Evolutionary conservation across 805 yeast species (phyloP), one percentile per base, ranked within the genome.

Genomic region (Pichia rugopelliculosa): DNA sequence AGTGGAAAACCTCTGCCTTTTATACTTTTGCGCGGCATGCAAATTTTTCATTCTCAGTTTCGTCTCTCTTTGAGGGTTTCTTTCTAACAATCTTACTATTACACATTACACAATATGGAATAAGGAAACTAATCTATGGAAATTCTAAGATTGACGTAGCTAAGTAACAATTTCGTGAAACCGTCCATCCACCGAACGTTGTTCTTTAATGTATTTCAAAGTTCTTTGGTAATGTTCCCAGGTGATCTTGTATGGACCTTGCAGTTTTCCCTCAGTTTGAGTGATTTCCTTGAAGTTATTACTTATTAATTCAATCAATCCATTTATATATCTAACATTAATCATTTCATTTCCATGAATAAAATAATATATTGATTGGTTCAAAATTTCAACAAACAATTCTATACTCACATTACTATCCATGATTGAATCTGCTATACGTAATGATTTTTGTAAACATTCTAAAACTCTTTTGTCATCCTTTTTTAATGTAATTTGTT

Each of bases 401-500:
- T 87, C 91, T 48, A 85, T 71, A 33, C 88, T 84, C 41, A 80
- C 83, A 38, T 72, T 76, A 44, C 68, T 70, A 60, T 91, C 98
- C 82, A 90, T 82, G 48, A 93, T 86, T n/a, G 93, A 84, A 62
- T 93, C 98, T 0, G 97, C 96, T 8, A 88, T 87, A 40, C 97
- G 73, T 17, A 91, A 65, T 1, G 97, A 80, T 56, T 91, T 80
- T 64, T 89, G 96, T 40, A 91, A 72, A 62, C 96, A 89, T 60
- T 93, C 98, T 59, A 91, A 69, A 1, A 91, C 96, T 34, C 96
- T 72, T 59, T 87, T 87, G 34, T 71, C 72, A 54, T 75, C 80
- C 24, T 53, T 58, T 50, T 60, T 66, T 43, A 57, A 50, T 36
- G 62, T 56, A 6, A 64, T 56, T 36, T 61, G 59, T 39, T 24